These are phyloP conservation scores for Clathrospora elynae DNA, from an alignment of 2,329 filamentous ascomycete genomes.

Conservation along the genomic window DNA sequence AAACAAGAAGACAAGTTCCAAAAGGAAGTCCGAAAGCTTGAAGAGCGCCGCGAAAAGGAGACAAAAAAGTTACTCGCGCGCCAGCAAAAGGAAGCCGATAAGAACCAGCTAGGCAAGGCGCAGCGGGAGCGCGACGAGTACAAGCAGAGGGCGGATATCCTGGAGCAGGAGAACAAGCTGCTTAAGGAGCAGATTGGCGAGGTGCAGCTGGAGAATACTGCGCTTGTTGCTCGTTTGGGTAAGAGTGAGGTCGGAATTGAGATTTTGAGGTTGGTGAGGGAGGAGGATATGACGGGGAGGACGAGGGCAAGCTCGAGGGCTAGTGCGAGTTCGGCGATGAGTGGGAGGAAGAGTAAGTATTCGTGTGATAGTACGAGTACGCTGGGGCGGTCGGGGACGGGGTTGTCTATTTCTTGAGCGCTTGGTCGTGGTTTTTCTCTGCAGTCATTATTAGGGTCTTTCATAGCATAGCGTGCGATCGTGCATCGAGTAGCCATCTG, in stretches of 20 bases:
- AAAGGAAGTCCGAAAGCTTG: conserved; percentile 63
- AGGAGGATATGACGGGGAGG: conserved; percentile 31
- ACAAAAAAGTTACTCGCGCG: conserved; percentile 68
- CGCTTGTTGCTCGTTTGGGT: conserved; percentile 53
- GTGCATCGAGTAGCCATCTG: no score
- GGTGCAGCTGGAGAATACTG: conserved; percentile 63
- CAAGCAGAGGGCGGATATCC: conserved; percentile 51
- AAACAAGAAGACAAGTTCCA: conserved; percentile 51
- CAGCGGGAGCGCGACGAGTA: conserved; percentile 57
- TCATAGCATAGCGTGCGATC: no score
- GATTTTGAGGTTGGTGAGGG: conserved; percentile 40
- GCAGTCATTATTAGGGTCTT: no score
- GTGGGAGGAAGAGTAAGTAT: conserved; percentile 20
- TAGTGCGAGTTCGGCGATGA: conserved; percentile 31
- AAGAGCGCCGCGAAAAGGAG: conserved; percentile 69
- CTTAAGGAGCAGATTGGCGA: conserved; percentile 59
- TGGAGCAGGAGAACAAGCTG: conserved; percentile 57
- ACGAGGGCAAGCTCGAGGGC: conserved; percentile 34
- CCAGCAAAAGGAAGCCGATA: conserved; percentile 64
- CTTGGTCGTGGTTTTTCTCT: no score
- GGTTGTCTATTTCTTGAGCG: conserved; percentile 4
- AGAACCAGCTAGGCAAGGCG: conserved; percentile 53
- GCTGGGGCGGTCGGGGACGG: conserved; percentile 20
- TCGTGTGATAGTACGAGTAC: conserved; percentile 13
- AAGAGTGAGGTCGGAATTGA: conserved; percentile 45